phyloP scores from a whole-genome alignment of 495 filamentous ascomycete genomes.

The Neurospora pannonica region DNA sequence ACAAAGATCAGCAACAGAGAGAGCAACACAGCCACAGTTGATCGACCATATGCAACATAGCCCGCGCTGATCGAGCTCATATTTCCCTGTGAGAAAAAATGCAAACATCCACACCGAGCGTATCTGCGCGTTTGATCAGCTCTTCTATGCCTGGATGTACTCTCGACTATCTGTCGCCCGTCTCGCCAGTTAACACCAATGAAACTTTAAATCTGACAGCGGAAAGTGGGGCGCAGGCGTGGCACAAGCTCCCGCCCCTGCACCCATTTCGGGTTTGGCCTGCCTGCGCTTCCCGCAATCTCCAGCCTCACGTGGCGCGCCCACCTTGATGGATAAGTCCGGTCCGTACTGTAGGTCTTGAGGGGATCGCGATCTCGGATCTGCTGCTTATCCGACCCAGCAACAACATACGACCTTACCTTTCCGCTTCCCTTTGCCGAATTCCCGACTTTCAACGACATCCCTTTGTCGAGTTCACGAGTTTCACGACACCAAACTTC shows the following conservation, averaged over 20 bases:
- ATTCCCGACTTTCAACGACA: not conserved
- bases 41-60: not conserved
- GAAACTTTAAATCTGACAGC: not conserved
- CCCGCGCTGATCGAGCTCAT: not conserved
- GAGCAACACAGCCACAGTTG: not conserved
- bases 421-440: not conserved
- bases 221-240: not conserved
- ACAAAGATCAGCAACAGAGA: not conserved
- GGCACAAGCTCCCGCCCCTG: not conserved
- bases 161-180: not conserved
- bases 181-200: not conserved
- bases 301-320: not conserved
- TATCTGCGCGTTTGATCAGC: not conserved
- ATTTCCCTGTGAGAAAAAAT: not conserved
- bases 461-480: not conserved
- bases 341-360: not conserved
- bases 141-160: not conserved
- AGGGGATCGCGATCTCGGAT: not conserved
- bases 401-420: not conserved
- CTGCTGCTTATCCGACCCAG: not conserved
- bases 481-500: not conserved
- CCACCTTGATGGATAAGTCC: not conserved
- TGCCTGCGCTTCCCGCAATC: not conserved
- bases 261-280: not conserved
- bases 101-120: not conserved